These are phyloP conservation scores for Galium porrigens DNA, from an alignment of 305 asterid genomes.

Conservation along the genomic window DNA sequence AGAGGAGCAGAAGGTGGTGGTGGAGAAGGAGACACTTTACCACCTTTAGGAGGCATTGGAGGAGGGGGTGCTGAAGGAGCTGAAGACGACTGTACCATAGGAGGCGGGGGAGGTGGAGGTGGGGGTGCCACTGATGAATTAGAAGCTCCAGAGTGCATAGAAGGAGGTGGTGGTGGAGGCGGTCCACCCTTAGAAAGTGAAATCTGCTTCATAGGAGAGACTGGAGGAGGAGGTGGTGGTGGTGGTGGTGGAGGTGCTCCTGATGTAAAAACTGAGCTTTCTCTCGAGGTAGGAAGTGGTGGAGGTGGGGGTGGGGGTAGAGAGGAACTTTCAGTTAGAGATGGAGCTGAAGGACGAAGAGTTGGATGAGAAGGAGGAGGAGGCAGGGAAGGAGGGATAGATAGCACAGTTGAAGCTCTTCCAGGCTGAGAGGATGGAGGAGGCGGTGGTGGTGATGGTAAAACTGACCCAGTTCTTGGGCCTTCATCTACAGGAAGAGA, in stretches of 20 bases:
- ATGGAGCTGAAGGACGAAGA: conserved; percentile 14
- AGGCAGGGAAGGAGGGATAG: not conserved
- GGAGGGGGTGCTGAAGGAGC: conserved; percentile 60
- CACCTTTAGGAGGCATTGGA: conserved; percentile 31
- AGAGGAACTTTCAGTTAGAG: conserved; percentile 12
- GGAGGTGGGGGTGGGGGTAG: conserved; percentile 13
- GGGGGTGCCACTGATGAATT: conserved; percentile 24
- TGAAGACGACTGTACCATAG: conserved; percentile 21
- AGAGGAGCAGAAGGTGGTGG: conserved; percentile 70
- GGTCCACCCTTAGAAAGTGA: conserved; percentile 24
- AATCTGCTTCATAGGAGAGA: conserved; percentile 19
- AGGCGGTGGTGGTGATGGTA: conserved; percentile 5
- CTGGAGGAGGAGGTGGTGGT: conserved; percentile 32
- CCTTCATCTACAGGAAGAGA: conserved; percentile 3
- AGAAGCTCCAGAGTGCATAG: conserved; percentile 17
- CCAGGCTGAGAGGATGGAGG: conserved; percentile 18
- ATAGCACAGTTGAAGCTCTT: conserved; percentile 12
- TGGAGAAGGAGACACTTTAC: conserved; percentile 49
- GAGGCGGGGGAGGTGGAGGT: conserved; percentile 41
- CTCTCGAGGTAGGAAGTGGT: conserved; percentile 9
- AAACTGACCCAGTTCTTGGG: conserved; percentile 7
- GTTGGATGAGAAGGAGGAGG: conserved; percentile 18
- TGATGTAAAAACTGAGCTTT: conserved; percentile 20
- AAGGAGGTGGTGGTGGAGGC: conserved; percentile 31
- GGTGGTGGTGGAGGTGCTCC: conserved; percentile 26